phyloP scores from a whole-genome alignment of 1,139 yeast genomes.

The Cylindricascospora bacillispora region DNA sequence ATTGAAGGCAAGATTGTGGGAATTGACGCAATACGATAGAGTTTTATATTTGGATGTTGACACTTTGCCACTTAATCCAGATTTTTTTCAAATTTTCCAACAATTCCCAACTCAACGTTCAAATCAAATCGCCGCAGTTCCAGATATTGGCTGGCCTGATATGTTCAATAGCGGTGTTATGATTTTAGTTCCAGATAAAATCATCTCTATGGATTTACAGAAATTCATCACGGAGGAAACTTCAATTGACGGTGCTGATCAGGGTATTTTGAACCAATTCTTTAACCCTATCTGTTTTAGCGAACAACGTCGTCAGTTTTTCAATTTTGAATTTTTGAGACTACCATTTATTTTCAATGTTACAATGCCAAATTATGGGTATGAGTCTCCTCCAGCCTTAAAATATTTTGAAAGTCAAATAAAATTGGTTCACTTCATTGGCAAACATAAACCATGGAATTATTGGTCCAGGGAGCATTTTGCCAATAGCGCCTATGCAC shows the following conservation, averaged over 20 bases:
- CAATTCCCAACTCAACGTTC: conserved; percentile 11
- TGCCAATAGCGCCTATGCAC: conserved; percentile 7
- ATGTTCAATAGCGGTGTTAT: conserved; percentile 85
- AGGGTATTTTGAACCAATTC: conserved; percentile 77
- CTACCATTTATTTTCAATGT: conserved; percentile 79
- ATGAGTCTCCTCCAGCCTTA: conserved; percentile 73
- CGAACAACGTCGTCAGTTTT: conserved; percentile 5
- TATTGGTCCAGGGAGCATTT: conserved; percentile 8
- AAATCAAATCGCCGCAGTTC: conserved; percentile 54
- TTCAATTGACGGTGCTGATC: conserved; percentile 92
- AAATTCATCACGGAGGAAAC: conserved; percentile 28
- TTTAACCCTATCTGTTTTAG: too few relatives aligned
- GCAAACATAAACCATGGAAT: conserved; percentile 72
- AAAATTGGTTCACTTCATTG: conserved; percentile 69
- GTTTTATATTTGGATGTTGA: conserved; percentile 77
- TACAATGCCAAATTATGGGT: conserved; percentile 60
- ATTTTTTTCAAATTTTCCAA: conserved; percentile 14
- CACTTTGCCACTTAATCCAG: conserved; percentile 43
- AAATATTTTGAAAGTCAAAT: conserved; percentile 44
- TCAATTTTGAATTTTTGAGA: conserved; percentile 40
- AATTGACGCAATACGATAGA: conserved; percentile 42
- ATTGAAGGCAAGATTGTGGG: conserved; percentile 68
- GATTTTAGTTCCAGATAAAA: conserved; percentile 44
- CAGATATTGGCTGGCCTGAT: conserved; percentile 95
- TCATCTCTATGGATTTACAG: conserved; percentile 35